Base-by-base conservation (phyloP, 805 yeast genomes). In the Teunomyces lycoperdinae region DNA sequence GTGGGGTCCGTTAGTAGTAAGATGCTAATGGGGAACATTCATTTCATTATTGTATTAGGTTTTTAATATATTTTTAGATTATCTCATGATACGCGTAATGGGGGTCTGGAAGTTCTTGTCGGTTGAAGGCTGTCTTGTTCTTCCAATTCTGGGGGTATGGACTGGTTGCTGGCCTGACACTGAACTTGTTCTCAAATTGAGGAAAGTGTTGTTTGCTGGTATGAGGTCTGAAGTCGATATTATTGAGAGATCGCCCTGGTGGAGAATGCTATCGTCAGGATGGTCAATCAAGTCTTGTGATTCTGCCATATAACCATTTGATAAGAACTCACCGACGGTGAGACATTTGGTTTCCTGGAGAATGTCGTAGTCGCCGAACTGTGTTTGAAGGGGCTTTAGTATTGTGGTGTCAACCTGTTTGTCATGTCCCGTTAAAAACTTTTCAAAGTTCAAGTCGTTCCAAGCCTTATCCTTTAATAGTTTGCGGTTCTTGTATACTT, bases 31-130 rank as follows among this genome's bases (percentile, higher is more conserved):
- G 39, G n/a, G 26, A 16, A 27, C 20, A 17, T 30, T 30, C 36
- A 30, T 30, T 44, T 28, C 42, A 11, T 44, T 35, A n/a, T n/a
- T 27, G 40, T 44, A 34, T 41, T 28, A 24, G 31, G 33, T 30
- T 36, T 27, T 13, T 17, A 41, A 14, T 31, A 26, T 11, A 30
- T 20, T 13, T 20, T 30, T 5, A 13, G 31, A 13, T 28, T 32
- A 56, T 36, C 74, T 59, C 60, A 66, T 61, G 9, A 70, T 69
- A 38, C 76, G 58, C 1, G 74, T 57, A 24, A 72, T 66, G 1
- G 78, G 78, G 0, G 78, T 72, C 51, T 70, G 76, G 51, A 68
- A 70, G 36, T 54, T 64, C 50, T 67, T 65, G 43, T 73, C 77
- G 17, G 62, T 63, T 0, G 74, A 67, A 0, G 66, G 55, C 51